Base-by-base conservation (phyloP, 2,329 filamentous ascomycete species). In the Fusarium sp. region DNA sequence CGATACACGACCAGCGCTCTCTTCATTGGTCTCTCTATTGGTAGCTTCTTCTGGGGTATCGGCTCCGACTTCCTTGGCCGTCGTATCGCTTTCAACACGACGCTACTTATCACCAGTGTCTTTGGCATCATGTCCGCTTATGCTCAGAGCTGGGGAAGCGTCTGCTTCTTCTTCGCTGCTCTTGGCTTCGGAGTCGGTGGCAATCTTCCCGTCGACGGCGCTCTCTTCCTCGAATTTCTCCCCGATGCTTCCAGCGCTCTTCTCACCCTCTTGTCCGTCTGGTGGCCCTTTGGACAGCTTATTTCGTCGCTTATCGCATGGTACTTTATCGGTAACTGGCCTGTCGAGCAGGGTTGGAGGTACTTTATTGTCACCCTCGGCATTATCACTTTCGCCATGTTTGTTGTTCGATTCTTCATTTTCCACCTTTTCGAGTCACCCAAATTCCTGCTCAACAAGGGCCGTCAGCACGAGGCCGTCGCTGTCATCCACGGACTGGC, bases 391-490 rank as follows among this genome's bases (percentile, higher is more conserved):
- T 88, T 96, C 66, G 78, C 84, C 79, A 94, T 96, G 91, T 97
- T 95, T 74, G 78, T 92, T 50, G 81, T 89, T 64, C 92, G 94
- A 18, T 94, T 94, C 83, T 90, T 94, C 78, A 75, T 94, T 63
- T 97, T 97, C 80, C 88, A 91, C 63, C 86, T 97, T 14, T 93
- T 92, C 76, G 94, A 97, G 77, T 96, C 93, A 7, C 94, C 94
- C 45, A 96, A 96, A 77, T 97, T 90, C 75, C 83, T 97, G 24
- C 87, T 97, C 11, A 91, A 90, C 20, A 86, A 88, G n/a, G 92
- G 92, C 36, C 88, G 92, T 8, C 91, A 97, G 77, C 82, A 87
- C 15, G 93, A 96, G 74, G 93, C 93, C 2, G 92, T 97, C 3
- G 91, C 90, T 5, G 92, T 94, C 2, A 88, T 97, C 10, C 92